Conservation (phyloP, 2,329 filamentous ascomycete species). For the Phialophora macrospora region DNA sequence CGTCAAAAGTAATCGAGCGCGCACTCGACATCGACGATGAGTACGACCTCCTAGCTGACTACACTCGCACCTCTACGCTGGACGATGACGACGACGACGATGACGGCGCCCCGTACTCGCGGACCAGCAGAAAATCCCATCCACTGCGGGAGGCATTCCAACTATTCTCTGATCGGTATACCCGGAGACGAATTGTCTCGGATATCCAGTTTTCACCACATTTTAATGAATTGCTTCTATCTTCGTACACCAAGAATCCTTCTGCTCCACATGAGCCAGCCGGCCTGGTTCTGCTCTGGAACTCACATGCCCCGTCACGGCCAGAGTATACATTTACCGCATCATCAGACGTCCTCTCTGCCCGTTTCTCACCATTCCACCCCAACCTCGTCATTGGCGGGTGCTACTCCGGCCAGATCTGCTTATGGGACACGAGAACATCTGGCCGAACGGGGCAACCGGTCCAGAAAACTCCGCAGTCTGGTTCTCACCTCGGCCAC, state of each 20-base stretch:
- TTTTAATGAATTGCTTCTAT: slow-evolving; percentile 88
- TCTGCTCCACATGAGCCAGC: slow-evolving; percentile 92
- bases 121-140: slow-evolving; percentile 38
- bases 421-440: slow-evolving; percentile 94
- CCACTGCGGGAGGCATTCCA: slow-evolving; percentile 77
- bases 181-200: slow-evolving; percentile 96
- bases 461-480: slow-evolving; percentile 94
- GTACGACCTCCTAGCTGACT: slow-evolving; percentile 95
- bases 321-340: slow-evolving; percentile 97
- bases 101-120: slow-evolving; percentile 58
- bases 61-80: slow-evolving; percentile 75
- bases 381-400: slow-evolving; percentile 95
- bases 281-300: slow-evolving; percentile 95
- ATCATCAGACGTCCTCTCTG: slow-evolving; percentile 91
- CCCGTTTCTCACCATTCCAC: slow-evolving; percentile 98
- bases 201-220: slow-evolving; percentile 89
- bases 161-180: slow-evolving; percentile 94
- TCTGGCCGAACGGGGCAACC: slow-evolving; percentile 70
- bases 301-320: slow-evolving; percentile 88
- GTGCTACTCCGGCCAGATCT: slow-evolving; percentile 93
- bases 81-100: slow-evolving; percentile 68
- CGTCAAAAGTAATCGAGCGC: slow-evolving; percentile 95
- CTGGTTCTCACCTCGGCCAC: slow-evolving; percentile 76
- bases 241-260: slow-evolving; percentile 96
- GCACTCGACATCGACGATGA: slow-evolving; percentile 86